Evolutionary conservation across 345 rosid species (phyloP), one percentile per base, ranked within the genome.

Genomic region (Zanthoxylum bungeanum): DNA sequence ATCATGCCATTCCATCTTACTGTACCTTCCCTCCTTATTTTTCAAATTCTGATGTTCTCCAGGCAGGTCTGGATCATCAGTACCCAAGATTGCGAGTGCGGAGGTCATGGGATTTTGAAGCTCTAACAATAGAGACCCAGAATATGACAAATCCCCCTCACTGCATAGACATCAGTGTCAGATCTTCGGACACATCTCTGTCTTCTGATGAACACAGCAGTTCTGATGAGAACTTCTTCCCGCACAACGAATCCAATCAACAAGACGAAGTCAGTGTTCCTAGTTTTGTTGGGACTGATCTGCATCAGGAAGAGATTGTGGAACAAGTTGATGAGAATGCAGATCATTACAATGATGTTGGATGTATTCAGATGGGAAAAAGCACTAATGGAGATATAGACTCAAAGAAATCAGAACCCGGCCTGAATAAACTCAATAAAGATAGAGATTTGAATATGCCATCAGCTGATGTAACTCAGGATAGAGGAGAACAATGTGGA

Each of bases 71-170:
- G 64, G 82, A 83, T 39, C 59, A 67, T 66, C 87, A 82, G 61
- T 91, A 92, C 79, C 98, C 96, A 33, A 86, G 85, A 76, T 74
- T 91, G 73, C 85, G 88, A 30, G 84, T 95, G 77, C 80, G 86
- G 49, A 80, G 72, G 58, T 86, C 97, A 36, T 89, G 88, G 88
- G 90, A 80, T 67, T 84, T 81, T 65, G 89, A 79, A 40, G 73
- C 55, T 70, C 73, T 81, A 28, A 67, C 71, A 64, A 78, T 86
- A 52, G 71, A 74, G 59, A 76, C 82, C 68, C 82, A 85, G 40
- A 58, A 70, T 59, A 64, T 79, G 28, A 84, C 70, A n/a, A n/a
- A n/a, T n/a, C n/a, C n/a, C 65, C 84, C 82, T 37, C 79, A 40
- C 7, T 64, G 72, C 60, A 28, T 80, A 21, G 77, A 76, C 68